Conservation (phyloP, 495 filamentous ascomycete species). For the Daldinia bambusicola region DNA sequence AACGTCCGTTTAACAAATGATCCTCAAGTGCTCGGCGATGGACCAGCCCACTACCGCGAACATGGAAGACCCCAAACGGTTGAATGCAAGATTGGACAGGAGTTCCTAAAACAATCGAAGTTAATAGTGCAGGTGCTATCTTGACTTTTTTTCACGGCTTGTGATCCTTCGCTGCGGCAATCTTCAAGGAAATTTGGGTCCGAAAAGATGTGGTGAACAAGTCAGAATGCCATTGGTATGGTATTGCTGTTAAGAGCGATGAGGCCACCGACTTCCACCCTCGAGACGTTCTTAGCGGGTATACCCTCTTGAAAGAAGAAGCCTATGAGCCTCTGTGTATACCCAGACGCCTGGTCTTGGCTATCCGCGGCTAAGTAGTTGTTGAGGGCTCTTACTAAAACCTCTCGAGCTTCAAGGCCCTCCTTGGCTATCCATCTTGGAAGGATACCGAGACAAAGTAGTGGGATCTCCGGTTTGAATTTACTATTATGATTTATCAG, state of each 20-base stretch:
- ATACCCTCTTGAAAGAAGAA: neutral
- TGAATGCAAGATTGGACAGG: constrained; percentile 37
- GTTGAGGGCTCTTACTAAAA: constrained; percentile 4
- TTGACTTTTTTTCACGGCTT: constrained; percentile 14
- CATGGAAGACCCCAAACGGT: constrained; percentile 41
- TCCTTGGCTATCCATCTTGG: too few relatives aligned
- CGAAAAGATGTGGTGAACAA: constrained; percentile 40
- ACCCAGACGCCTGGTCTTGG: neutral
- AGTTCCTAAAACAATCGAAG: constrained; percentile 2
- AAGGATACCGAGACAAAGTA: neutral
- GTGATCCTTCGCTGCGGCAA: constrained; percentile 27
- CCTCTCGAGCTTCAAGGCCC: neutral
- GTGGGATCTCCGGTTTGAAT: neutral
- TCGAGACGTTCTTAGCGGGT: constrained; percentile 14
- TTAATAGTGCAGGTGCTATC: constrained; percentile 12
- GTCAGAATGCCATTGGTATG: constrained; percentile 31
- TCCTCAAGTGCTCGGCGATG: constrained; percentile 42
- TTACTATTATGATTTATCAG: neutral
- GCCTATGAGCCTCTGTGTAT: neutral
- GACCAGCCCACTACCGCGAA: constrained; percentile 1
- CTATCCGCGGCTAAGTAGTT: constrained; percentile 2
- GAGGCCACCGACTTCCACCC: constrained; percentile 17
- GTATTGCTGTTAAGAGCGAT: constrained; percentile 32
- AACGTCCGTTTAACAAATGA: constrained; percentile 40
- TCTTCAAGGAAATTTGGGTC: constrained; percentile 25